Base-by-base conservation (phyloP, 768 basidiomycete species). In the Dictyophora rubrovolvata region DNA sequence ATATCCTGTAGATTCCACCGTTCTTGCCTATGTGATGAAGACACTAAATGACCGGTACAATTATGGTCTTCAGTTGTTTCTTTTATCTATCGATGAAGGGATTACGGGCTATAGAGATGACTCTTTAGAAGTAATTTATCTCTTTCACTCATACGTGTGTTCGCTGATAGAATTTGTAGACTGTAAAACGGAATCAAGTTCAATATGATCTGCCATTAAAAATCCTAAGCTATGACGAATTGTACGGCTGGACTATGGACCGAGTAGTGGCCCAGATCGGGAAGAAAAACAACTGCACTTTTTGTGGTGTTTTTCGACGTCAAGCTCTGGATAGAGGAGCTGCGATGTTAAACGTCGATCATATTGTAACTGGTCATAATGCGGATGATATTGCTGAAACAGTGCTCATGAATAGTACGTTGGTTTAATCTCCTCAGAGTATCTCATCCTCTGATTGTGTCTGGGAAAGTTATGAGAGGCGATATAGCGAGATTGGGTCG, bases 221-320 rank as follows among this genome's bases (percentile, higher is more conserved):
- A 74, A 97, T 99, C 59, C 78, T 98, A 22, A 91, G 90, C 1
- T 99, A 99, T 63, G 85, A 92, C 62, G 94, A 97, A 66, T 79
- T 98, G 5, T 99, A 98, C 65, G 96, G 96, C 17, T 98, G 96
- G 95, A 98, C 95, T 1, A 99, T 99, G 95, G 96, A 99, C 65
- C 80, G 83, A 16, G 90, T 99, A 58, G 95, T 99, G 50, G 79
- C 85, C n/a, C 85, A 94, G 70, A 83, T 98, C 22, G 96, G 96
- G 34, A 84, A 83, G 74, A 96, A 96, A 79, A 97, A 96, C 66
- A 99, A 98, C 66, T 99, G 96, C 71, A 99, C 96, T 0, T 99
- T 97, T 72, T 99, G 96, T 66, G 96, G 96, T 18, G 96, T 99
- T 2, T 99, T 99, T 68, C 79, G 96, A 58, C 79, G 96, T 49